A percentile compares a stretch with the other conserved stretches of the same genome.
Conservation (phyloP, 1,139 yeast species). For the Magnusiomyces ingens region DNA sequence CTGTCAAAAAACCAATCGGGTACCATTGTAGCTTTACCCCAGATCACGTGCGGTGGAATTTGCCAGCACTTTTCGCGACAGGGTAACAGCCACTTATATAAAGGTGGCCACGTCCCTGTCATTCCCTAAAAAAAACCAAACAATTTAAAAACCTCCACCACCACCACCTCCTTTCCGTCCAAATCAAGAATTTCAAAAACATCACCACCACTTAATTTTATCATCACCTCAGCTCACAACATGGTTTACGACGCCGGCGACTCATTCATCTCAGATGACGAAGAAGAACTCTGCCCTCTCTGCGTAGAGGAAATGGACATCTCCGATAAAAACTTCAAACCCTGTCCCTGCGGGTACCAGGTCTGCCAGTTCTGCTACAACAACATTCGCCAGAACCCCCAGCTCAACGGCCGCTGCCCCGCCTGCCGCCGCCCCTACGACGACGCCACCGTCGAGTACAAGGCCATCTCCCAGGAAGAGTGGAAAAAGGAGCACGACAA, state of each 20-base stretch:
- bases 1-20: too few relatives aligned
- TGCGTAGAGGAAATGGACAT: conserved; percentile 91
- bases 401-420: conserved; percentile 86
- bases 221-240: too few relatives aligned
- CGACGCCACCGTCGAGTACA: conserved; percentile 87
- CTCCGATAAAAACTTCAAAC: conserved; percentile 91
- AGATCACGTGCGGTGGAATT: too few relatives aligned
- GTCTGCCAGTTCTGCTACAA: conserved; percentile 97
- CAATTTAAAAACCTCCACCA: not conserved
- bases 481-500: conserved; percentile 17
- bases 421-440: conserved; percentile 94
- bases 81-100: too few relatives aligned
- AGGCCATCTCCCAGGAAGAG: conserved; percentile 77
- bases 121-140: not conserved
- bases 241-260: conserved; percentile 32
- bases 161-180: not conserved
- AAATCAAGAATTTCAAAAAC: too few relatives aligned
- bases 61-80: too few relatives aligned
- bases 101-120: not conserved
- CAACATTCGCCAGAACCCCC: conserved; percentile 81
- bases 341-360: conserved; percentile 99
- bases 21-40: too few relatives aligned
- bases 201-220: too few relatives aligned
- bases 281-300: conserved; percentile 75
- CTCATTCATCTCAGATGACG: conserved; percentile 67